Conservation (phyloP, 306 rosid genomes). For the Cicer cuneatum region DNA sequence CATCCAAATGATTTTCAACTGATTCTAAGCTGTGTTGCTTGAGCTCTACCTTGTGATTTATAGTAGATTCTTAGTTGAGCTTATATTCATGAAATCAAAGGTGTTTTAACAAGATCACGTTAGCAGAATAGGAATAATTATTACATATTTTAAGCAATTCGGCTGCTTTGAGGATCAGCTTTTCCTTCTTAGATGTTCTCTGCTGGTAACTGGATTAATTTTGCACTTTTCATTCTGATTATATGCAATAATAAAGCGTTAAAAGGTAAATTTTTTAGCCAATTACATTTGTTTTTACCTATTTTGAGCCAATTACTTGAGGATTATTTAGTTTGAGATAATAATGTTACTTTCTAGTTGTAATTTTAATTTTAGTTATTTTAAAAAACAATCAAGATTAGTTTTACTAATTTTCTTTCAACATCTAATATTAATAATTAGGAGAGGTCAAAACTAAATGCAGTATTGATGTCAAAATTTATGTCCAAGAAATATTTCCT, state of each 20-base stretch:
- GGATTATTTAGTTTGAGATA: neutral
- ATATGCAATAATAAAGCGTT: constrained; percentile 11
- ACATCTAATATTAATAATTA: too few relatives aligned
- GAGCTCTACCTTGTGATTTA: constrained; percentile 34
- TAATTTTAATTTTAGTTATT: too few relatives aligned
- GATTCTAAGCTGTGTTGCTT: constrained; percentile 33
- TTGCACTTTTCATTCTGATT: constrained; percentile 13
- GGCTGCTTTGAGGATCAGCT: neutral
- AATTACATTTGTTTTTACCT: too few relatives aligned
- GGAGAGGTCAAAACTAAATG: too few relatives aligned
- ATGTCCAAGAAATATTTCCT: too few relatives aligned
- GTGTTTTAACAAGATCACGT: constrained; percentile 33
- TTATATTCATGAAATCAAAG: constrained; percentile 43
- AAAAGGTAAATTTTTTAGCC: neutral
- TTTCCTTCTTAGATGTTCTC: constrained; percentile 1
- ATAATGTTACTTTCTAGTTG: neutral
- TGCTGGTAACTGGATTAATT: constrained; percentile 10
- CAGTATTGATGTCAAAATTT: too few relatives aligned
- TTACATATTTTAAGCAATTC: constrained; percentile 35
- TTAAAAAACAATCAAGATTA: too few relatives aligned
- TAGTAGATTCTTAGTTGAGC: constrained; percentile 46
- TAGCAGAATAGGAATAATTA: constrained; percentile 31
- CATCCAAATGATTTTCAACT: constrained; percentile 36
- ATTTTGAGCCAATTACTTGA: neutral
- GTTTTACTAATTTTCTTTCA: too few relatives aligned